Evolutionary conservation across 768 basidiomycete genomes (phyloP).

Genomic region (Hebeloma cylindrosporum): DNA sequence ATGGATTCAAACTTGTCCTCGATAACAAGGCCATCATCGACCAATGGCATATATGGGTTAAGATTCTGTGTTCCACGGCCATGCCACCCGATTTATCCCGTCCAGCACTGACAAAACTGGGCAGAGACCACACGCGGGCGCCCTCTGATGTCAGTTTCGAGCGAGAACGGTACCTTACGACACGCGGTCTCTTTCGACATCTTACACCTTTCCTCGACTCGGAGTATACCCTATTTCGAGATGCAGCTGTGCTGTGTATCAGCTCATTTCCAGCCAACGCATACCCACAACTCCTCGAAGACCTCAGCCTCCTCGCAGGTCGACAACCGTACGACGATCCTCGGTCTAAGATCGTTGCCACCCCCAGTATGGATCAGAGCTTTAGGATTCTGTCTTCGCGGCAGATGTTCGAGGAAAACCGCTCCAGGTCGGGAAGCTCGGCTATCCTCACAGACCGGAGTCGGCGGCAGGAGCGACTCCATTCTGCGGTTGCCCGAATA

Average conservation of each 20-base stretch:
- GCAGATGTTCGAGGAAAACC: constrained; percentile 65
- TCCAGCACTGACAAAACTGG: constrained; percentile 51
- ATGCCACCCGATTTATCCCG: constrained; percentile 59
- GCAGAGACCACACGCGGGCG: constrained; percentile 66
- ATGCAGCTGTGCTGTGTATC: constrained; percentile 85
- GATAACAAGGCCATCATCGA: constrained; percentile 63
- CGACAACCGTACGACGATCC: constrained; percentile 84
- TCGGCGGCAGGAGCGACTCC: constrained; percentile 74
- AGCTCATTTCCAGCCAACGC: constrained; percentile 79
- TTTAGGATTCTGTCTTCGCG: constrained; percentile 43
- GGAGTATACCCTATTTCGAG: constrained; percentile 80
- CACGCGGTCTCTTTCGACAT: constrained; percentile 80
- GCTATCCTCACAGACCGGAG: constrained; percentile 51
- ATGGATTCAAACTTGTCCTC: constrained; percentile 49
- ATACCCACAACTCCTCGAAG: constrained; percentile 82
- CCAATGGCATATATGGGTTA: constrained; percentile 86
- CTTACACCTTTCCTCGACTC: constrained; percentile 86
- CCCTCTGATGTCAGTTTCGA: constrained; percentile 77
- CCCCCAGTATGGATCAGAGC: constrained; percentile 37
- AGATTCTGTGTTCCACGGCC: constrained; percentile 82
- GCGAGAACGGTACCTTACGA: constrained; percentile 78
- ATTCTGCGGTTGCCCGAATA: constrained; percentile 85
- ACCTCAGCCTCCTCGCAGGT: constrained; percentile 75
- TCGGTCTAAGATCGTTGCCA: constrained; percentile 41
- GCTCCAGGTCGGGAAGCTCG: constrained; percentile 45